Base-by-base conservation (phyloP, 306 rosid species). In the Vigna angularis region DNA sequence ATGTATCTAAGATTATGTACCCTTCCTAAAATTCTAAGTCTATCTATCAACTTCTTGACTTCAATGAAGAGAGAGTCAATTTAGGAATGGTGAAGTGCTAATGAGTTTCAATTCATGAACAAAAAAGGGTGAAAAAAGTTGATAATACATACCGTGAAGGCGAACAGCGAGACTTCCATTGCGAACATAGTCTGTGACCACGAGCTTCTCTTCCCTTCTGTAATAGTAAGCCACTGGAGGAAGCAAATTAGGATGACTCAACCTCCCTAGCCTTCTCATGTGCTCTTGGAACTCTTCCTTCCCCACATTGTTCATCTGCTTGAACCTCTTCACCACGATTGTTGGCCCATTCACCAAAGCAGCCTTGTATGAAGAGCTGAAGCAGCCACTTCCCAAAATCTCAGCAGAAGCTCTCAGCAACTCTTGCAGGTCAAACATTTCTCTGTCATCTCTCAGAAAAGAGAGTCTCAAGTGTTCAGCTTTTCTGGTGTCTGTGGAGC, bases 301-400 rank as follows among this genome's bases (percentile, higher is more conserved):
- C 2, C 89, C 89, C n/a, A 91, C 90, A 72, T 90, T 91, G 87
- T 93, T 96, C 98, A 96, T 91, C 70, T 91, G 94, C 88, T 89
- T 90, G 72, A 85, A 93, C 84, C 97, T 88, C 88, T 96, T 96
- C 75, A 93, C 98, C 66, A 96, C 98, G 80, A 91, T 91, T 32
- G 47, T 67, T 13, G 87, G 79, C 12, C 98, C 99, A 66, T 24
- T 81, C 63, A 10, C 0, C 79, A 96, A 24, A n/a, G 87, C 84
- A 22, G 98, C 97, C 87, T 88, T 96, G 80, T 96, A 96, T n/a
- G 98, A 88, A 73, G 98, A 96, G 32, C 91, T 96, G 70, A 87
- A 91, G 70, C 64, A 78, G 15, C 99, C 98, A 76, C 93, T 90
- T 10, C 99, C 98, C 79, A 96, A 82, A 20, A 93, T 90, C 86